phyloP scores from a whole-genome alignment of 768 basidiomycete genomes.

The Hebeloma cylindrosporum region DNA sequence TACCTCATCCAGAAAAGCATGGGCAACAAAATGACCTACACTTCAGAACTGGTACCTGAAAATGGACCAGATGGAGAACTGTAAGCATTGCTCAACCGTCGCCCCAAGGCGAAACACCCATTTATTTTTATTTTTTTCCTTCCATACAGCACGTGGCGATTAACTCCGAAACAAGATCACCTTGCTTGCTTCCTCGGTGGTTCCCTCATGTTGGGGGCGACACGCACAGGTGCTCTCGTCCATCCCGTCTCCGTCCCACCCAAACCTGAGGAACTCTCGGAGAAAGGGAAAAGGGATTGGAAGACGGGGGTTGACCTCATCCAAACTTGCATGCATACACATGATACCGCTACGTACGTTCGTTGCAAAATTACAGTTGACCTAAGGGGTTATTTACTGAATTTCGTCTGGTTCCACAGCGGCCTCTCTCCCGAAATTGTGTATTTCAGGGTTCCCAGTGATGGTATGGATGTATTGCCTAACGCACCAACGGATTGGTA shows the following conservation, averaged over 20 bases:
- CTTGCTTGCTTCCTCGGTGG: slow-evolving; percentile 95
- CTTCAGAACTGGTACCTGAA: slow-evolving; percentile 77
- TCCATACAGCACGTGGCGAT: slow-evolving; percentile 59
- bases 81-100: slow-evolving; percentile 23
- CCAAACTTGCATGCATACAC: slow-evolving; percentile 84
- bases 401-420: slow-evolving; percentile 36
- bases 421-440: slow-evolving; percentile 89
- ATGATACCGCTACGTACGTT: slow-evolving; percentile 79
- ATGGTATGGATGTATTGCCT: slow-evolving; percentile 46
- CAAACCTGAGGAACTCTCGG: slow-evolving; percentile 56
- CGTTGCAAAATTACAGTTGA: not conserved
- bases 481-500: slow-evolving; percentile 77
- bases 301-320: slow-evolving; percentile 76
- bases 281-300: slow-evolving; percentile 75
- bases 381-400: not conserved
- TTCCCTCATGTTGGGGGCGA: slow-evolving; percentile 88
- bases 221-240: slow-evolving; percentile 55
- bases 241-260: slow-evolving; percentile 69
- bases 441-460: slow-evolving; percentile 71
- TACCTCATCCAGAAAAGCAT: slow-evolving; percentile 69
- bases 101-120: too few relatives aligned
- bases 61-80: slow-evolving; percentile 36
- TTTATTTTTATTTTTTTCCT: too few relatives aligned
- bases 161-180: slow-evolving; percentile 91
- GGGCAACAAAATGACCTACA: slow-evolving; percentile 65